A percentile compares a stretch with the other conserved stretches of the same genome.
Conservation (phyloP, 1,139 yeast genomes). For the Sugiyamaella japonica region DNA sequence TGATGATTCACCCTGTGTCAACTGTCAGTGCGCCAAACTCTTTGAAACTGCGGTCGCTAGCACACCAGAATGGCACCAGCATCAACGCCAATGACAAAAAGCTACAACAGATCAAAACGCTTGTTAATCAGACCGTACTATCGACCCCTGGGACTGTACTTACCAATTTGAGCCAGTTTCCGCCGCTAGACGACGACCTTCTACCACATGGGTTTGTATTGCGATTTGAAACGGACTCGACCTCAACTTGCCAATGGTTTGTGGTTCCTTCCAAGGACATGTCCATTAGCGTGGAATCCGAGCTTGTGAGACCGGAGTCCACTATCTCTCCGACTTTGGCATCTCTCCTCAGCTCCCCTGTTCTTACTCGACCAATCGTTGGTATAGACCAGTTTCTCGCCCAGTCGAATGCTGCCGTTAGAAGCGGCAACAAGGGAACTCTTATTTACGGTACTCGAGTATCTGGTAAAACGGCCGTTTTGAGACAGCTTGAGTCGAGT, state of each 20-base stretch:
- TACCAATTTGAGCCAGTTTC: slow-evolving; percentile 38
- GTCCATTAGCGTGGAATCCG: slow-evolving; percentile 46
- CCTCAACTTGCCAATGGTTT: slow-evolving; percentile 38
- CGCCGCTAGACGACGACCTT: slow-evolving; percentile 45
- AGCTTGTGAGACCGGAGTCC: slow-evolving; percentile 53
- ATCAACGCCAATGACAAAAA: slow-evolving; percentile 14
- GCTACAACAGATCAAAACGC: slow-evolving; percentile 10
- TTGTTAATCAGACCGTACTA: background rate
- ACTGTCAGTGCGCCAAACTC: slow-evolving; percentile 42
- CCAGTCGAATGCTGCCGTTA: slow-evolving; percentile 48
- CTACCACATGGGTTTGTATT: slow-evolving; percentile 66
- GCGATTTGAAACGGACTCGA: slow-evolving; percentile 46
- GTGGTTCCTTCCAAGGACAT: slow-evolving; percentile 34
- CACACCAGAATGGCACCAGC: slow-evolving; percentile 10
- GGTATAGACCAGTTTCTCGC: slow-evolving; percentile 56
- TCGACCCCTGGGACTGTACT: slow-evolving; percentile 24
- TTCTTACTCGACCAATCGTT: slow-evolving; percentile 42
- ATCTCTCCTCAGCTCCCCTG: slow-evolving; percentile 2
- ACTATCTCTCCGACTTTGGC: slow-evolving; percentile 42
- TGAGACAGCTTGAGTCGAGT: slow-evolving; percentile 46
- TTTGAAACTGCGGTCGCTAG: slow-evolving; percentile 37
- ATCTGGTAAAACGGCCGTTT: slow-evolving; percentile 69
- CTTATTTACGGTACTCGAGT: slow-evolving; percentile 76
- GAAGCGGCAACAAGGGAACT: slow-evolving; percentile 54
- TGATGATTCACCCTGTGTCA: slow-evolving; percentile 57